Evolutionary conservation across 2,329 filamentous ascomycete species (phyloP), one percentile per base, ranked within the genome.

Genomic region (Neonectria punicea): DNA sequence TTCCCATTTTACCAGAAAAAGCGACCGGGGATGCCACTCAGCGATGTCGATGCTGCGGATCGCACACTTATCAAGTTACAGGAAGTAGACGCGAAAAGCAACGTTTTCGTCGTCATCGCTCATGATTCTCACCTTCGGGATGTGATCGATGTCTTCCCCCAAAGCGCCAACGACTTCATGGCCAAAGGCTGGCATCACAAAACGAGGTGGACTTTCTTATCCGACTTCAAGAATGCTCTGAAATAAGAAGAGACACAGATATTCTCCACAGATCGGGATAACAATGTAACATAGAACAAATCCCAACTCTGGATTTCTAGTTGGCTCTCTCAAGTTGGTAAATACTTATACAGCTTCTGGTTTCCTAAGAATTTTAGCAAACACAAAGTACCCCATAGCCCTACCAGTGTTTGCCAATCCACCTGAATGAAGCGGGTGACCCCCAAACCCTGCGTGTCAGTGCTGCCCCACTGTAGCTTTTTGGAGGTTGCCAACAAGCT

Each of bases 51-150:
- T 5, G 5, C 10, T 16, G 16, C 44, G 6, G 44, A 50, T 10
- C 9, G 13, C 7, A 34, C 30, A 6, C 11, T 39, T 11, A 34
- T 20, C 8, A 55, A 32, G 10, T 30, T 49, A 9, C 43, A 43
- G 25, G n/a, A 56, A 14, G 43, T 28, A 28, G 43, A 50, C n/a
- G 32, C n/a, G 13, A 16, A 50, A 6, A 43, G 53, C n/a, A 51
- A 49, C n/a, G n/a, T 50, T 8, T 50, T 61, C 13, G 30, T 54
- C 2, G 43, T 49, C 13, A 58, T 58, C 13, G 44, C 51, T n/a
- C 51, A 55, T 18, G 50, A 54, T 14, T 11, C 22, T 30, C 51
- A 61, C 13, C 51, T 61, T 5, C 20, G 36, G 6, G 32, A 20
- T 7, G 58, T 25, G 14, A 44, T 51, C 16, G 34, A 36, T 18